phyloP scores from a whole-genome alignment of 306 rosid genomes.

The Malus orientalis region DNA sequence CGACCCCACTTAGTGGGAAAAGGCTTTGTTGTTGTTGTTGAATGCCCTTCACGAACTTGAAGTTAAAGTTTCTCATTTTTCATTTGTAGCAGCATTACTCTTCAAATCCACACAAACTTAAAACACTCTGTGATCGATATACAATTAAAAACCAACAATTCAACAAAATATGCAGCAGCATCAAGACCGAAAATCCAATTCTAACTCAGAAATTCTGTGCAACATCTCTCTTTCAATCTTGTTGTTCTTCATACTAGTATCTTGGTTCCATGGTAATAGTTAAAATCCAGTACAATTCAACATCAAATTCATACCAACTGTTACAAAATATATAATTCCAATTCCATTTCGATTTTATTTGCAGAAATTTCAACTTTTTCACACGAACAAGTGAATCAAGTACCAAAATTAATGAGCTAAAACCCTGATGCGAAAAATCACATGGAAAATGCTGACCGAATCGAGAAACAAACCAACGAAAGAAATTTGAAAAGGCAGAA shows the following conservation, averaged over 20 bases:
- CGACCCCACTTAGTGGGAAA: no score
- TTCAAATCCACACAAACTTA: background rate
- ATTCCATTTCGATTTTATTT: background rate
- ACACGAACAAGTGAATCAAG: background rate
- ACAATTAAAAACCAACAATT: background rate
- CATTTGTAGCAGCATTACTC: background rate
- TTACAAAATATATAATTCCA: background rate
- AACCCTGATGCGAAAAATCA: background rate
- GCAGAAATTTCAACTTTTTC: background rate
- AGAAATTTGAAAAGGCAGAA: background rate
- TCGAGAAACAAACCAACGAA: background rate
- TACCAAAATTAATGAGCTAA: background rate
- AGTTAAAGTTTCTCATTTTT: background rate
- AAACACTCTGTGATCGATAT: background rate
- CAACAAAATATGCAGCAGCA: background rate
- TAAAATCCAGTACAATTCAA: background rate
- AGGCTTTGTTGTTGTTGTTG: no score
- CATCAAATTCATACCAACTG: background rate
- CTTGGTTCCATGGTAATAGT: background rate
- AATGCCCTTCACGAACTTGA: background rate
- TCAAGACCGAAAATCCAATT: background rate
- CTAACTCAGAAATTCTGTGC: background rate
- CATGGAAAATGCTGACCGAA: background rate
- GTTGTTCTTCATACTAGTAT: background rate
- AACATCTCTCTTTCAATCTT: background rate